Evolutionary conservation across 306 rosid species (phyloP).

Genomic region (Castanea crenata): DNA sequence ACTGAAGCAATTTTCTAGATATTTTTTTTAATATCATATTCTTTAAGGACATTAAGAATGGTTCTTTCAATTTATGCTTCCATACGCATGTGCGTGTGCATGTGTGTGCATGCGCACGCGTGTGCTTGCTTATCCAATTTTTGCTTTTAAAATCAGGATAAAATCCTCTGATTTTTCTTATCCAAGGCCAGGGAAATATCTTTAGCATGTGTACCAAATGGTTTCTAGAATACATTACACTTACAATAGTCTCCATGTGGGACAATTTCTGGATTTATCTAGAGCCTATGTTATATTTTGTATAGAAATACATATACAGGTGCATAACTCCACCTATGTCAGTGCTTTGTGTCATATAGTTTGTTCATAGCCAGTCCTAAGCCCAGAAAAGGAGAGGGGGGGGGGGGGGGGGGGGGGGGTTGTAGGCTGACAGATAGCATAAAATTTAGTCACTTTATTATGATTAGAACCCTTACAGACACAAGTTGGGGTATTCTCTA

Average conservation of each 20-base stretch:
- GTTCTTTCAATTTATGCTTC: not conserved
- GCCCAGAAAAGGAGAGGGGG: too few species aligned
- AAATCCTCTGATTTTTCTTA: not conserved
- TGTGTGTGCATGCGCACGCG: not conserved
- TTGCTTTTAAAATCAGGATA: not conserved
- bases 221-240: not conserved
- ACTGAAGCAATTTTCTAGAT: not conserved
- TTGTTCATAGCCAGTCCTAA: too few species aligned
- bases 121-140: not conserved
- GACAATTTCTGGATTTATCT: not conserved
- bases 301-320: too few species aligned
- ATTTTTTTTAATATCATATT: not conserved
- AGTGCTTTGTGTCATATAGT: not conserved
- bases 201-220: not conserved
- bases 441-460: too few species aligned
- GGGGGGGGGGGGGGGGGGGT: too few species aligned
- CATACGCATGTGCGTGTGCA: too few species aligned
- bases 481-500: too few species aligned
- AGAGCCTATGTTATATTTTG: not conserved
- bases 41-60: not conserved
- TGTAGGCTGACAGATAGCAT: too few species aligned
- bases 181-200: not conserved
- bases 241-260: not conserved
- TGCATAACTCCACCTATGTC: too few species aligned
- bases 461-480: too few species aligned